phyloP scores from a whole-genome alignment of 768 basidiomycete genomes.

The Thelephora ganbajun region DNA sequence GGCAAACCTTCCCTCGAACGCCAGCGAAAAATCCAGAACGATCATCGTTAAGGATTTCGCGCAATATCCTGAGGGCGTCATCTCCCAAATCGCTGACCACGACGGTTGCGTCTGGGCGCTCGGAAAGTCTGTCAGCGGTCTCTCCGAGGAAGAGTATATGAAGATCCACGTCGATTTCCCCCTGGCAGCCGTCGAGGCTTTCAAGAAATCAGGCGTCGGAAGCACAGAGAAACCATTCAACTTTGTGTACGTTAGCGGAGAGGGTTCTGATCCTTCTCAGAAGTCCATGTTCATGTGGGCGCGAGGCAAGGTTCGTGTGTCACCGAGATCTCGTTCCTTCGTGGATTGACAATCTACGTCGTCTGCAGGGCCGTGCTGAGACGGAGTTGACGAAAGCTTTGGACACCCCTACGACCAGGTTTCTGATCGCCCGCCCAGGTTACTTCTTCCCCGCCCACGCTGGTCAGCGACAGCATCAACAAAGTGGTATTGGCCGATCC shows the following conservation, averaged over 20 bases:
- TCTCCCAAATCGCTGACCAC: conserved; percentile 16
- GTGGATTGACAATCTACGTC: neutral
- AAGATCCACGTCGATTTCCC: conserved; percentile 22
- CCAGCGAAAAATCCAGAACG: conserved; percentile 15
- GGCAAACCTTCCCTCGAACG: conserved; percentile 16
- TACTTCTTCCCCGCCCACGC: conserved; percentile 19
- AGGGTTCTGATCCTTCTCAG: conserved; percentile 21
- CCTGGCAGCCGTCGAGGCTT: conserved; percentile 16
- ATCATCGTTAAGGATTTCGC: conserved; percentile 22
- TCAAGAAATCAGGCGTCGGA: conserved; percentile 17
- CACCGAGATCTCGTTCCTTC: neutral
- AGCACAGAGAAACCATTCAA: conserved; percentile 17
- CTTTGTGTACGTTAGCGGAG: conserved; percentile 25
- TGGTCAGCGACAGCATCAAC: no score
- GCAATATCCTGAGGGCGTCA: conserved; percentile 17
- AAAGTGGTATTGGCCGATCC: no score
- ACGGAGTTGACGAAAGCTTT: conserved; percentile 15
- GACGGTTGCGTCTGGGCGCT: conserved; percentile 26
- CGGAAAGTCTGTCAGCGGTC: conserved; percentile 15
- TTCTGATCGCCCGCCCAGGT: conserved; percentile 18
- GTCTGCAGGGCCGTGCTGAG: conserved; percentile 18
- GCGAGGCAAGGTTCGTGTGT: conserved; percentile 20
- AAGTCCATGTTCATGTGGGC: conserved; percentile 19
- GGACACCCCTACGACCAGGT: conserved; percentile 10
- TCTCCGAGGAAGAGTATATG: conserved; percentile 20